Base-by-base conservation (phyloP, 2,329 filamentous ascomycete species). In the Paraphoma chrysanthemicola region DNA sequence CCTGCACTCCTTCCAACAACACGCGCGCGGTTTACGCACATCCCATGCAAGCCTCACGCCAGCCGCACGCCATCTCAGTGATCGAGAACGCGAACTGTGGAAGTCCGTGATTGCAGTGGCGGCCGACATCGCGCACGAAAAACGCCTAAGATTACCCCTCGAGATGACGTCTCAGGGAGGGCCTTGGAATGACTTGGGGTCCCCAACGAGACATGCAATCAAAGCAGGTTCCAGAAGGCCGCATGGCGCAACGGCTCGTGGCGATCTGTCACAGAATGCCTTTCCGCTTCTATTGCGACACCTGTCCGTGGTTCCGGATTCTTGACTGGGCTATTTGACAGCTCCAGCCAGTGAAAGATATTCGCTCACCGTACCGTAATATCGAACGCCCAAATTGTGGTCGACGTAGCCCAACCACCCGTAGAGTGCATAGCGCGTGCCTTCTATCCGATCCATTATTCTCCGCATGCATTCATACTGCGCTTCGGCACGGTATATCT, bases 191-290 rank as follows among this genome's bases (percentile, higher is more conserved):
- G 17, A 11, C 17, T 41, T 41, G 44, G 47, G 52, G 44, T 48
- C 36, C 23, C 10, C 36, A 55, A 56, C 39, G 17, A 49, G 57
- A 55, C 18, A 42, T 38, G 62, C 51, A 62, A 64, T 56, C 52
- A 65, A 68, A 64, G 58, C 60, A 60, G 46, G 60, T 70, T 70
- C 66, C 67, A 66, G 63, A 69, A 65, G 63, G 55, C 57, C 57
- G 58, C 62, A 57, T 67, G 65, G 64, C 64, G 67, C 54, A 47
- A 63, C 68, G 66, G 65, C 59, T 60, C 59, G 59, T 54, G 59
- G 56, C 57, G 64, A 72, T 71, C 53, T 57, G 47, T 58, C 52
- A 59, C 14, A 57, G 49, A 38, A 56, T 33, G 17, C 50, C 47
- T 42, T 45, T 51, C 57, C 31, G 53, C 48, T 45, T 55, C 51